Conservation (phyloP, 257 asterid genomes). For the Capsicum chinense region DNA sequence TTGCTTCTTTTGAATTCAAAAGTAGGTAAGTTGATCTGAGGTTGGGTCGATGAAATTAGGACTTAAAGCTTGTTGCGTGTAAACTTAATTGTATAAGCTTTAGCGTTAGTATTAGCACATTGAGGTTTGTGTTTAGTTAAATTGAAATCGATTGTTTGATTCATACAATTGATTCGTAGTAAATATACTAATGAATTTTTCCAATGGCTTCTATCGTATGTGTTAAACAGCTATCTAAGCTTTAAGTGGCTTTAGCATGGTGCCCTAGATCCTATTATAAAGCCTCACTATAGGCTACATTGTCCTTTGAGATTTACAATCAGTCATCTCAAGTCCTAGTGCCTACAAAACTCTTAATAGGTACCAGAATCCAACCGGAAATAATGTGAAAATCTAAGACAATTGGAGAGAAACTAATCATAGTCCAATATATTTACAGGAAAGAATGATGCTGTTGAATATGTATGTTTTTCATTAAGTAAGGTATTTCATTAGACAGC, state of each 20-base stretch:
- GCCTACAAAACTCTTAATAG: neutral
- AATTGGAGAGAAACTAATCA: neutral
- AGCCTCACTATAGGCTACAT: constrained; percentile 9
- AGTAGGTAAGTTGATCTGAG: neutral
- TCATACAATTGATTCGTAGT: neutral
- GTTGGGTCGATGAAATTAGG: neutral
- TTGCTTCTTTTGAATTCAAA: neutral
- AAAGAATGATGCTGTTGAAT: neutral
- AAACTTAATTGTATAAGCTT: constrained; percentile 3
- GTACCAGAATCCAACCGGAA: neutral
- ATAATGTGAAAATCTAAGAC: neutral
- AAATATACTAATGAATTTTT: neutral
- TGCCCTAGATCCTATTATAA: neutral
- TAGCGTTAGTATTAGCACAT: neutral
- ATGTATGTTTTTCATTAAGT: too few relatives aligned
- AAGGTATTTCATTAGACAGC: too few relatives aligned
- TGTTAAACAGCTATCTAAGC: neutral
- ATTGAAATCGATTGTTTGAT: neutral
- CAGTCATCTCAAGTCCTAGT: constrained; percentile 15
- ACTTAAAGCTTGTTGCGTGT: constrained; percentile 18
- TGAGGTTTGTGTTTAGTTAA: neutral
- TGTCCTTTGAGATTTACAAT: neutral
- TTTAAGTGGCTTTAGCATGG: constrained; percentile 6
- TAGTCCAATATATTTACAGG: neutral
- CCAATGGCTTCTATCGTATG: neutral